Conservation (phyloP, 495 filamentous ascomycete genomes). For the Neurospora hispaniola region DNA sequence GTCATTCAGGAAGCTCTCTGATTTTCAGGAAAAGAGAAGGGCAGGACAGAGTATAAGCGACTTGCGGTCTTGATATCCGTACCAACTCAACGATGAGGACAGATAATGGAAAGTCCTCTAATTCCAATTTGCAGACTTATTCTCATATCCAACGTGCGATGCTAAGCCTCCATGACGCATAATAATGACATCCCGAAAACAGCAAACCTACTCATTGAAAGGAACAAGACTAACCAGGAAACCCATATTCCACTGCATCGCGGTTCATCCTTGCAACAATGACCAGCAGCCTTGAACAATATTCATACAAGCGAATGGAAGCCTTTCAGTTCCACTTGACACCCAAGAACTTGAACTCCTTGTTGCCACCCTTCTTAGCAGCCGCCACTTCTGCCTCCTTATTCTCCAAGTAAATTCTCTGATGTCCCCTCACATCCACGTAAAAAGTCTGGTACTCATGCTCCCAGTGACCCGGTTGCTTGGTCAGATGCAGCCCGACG, state of each 20-base stretch:
- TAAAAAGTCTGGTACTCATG: conserved; percentile 74
- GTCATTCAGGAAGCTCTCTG: neutral
- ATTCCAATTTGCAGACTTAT: neutral
- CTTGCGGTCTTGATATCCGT: neutral
- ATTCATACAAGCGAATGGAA: neutral
- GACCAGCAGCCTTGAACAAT: neutral
- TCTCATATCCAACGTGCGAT: neutral
- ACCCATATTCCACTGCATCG: neutral
- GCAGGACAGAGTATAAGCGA: neutral
- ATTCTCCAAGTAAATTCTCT: conserved; percentile 53
- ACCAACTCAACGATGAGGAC: neutral
- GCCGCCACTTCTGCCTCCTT: conserved; percentile 25
- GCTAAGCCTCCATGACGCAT: neutral
- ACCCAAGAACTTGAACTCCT: conserved; percentile 48
- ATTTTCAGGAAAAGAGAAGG: neutral
- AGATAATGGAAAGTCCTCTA: neutral
- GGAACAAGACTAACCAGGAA: neutral
- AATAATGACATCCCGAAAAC: neutral
- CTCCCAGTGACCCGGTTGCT: conserved; percentile 44
- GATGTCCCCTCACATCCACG: conserved; percentile 58
- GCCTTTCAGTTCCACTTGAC: conserved; percentile 48
- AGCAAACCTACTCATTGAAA: neutral
- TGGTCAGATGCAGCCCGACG: conserved; percentile 69
- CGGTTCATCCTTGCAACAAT: neutral
- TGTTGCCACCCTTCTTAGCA: conserved; percentile 26